Base-by-base conservation (phyloP, 2,329 filamentous ascomycete genomes). In the Fusarium metavorans region DNA sequence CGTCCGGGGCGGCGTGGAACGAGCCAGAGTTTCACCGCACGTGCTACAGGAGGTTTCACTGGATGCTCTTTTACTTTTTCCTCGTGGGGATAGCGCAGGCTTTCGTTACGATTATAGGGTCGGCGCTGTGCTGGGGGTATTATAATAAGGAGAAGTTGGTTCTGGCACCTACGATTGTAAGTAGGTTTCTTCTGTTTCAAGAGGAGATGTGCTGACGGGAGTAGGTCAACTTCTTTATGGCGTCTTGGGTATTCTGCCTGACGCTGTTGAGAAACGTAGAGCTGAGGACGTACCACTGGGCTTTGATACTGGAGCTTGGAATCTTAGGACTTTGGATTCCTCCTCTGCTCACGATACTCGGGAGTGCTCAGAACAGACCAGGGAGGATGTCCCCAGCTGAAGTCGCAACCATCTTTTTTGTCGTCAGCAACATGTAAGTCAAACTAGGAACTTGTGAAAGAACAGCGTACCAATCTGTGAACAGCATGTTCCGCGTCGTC, bases 41-140 rank as follows among this genome's bases (percentile, higher is more conserved):
- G 8, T 87, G 85, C 72, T 85, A 84, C 61, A 76, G 78, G 52
- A 72, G 77, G n/a, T 87, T 85, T 64, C 82, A 82, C 61, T 68
- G 77, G 32, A 78, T 81, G 14, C 73, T 86, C 13, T 77, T 85
- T 34, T 73, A 78, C 11, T 86, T 84, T 68, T 83, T 86, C 39
- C 27, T 82, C 2, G 72, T 83, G 5, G 85, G 85, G 3, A 82
- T 81, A 67, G 59, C 82, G 14, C 86, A 87, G 77, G 78, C 83
- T 7, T 68, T 77, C 9, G 69, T 84, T 13, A 81, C 82, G 1
- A 70, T 85, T 5, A 78, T 81, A 20, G 84, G 81, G 6, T 80
- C 79, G 27, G 82, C 81, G 3, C 68, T 86, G 66, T 82, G 83
- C 41, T 85, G 84, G 82, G 79, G 71, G 50, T 85, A 82, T 64